Base-by-base conservation (phyloP, 768 basidiomycete genomes). In the Lentinula detonsa region DNA sequence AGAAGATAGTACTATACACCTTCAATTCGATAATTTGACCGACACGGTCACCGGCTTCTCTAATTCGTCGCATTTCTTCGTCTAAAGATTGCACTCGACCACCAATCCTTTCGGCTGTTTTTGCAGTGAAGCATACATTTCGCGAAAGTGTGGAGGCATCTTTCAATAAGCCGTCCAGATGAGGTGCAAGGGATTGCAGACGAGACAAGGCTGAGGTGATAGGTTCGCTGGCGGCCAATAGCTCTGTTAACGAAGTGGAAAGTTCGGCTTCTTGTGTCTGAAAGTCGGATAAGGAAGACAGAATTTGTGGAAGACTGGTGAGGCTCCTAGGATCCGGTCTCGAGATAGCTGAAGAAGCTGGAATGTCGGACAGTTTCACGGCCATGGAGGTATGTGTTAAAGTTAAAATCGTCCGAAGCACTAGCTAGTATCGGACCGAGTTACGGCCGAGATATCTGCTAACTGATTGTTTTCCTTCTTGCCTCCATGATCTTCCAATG, bases 21-120 rank as follows among this genome's bases (percentile, higher is more conserved):
- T 81, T 80, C 64, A 77, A 84, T 62, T 98, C 97, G 78, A 97
- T 90, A 43, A 98, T 93, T 69, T 94, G 92, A 4, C 85, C 87
- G 9, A 98, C 92, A 55, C 92, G 84, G 61, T 98, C 97, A n/a
- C 84, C 85, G 13, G 95, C 92, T 71, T 93, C 91, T 18, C 87
- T 82, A 16, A 99, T 91, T 59, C 93, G 81, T 16, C 86, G 80
- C 87, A 98, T 95, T 76, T 98, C 94, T 70, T 93, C 89, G 70
- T 99, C 97, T 48, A 99, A 80, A 5, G 84, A 80, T 33, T 90
- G 81, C 23, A 99, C 97, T 53, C 88, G 87, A 35, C 93, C 90
- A n/a, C 95, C 93, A 7, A 99, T 91, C 52, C 95, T 80, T 67
- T 95, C 87, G 10, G 90, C 91, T 10, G 88, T 95, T 64, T 83